Evolutionary conservation across 2,329 filamentous ascomycete genomes (phyloP).

Genomic region (Cladosporium sp.): DNA sequence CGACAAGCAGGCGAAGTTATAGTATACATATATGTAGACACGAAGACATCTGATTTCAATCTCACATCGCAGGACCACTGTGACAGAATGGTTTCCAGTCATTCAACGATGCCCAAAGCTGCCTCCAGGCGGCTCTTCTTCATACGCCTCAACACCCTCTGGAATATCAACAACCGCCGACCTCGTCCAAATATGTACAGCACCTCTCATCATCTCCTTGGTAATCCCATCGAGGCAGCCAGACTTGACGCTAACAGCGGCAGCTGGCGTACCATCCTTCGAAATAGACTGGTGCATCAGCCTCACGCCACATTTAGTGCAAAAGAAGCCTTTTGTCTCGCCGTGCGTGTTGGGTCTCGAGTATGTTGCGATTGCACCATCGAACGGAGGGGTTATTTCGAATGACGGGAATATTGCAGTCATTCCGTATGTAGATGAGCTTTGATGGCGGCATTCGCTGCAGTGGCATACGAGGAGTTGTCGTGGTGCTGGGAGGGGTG

Average conservation of each 20-base stretch:
- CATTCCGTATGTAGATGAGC: constrained; percentile 14
- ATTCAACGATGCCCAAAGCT: background rate
- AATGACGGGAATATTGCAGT: constrained; percentile 14
- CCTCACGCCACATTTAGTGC: constrained; percentile 7
- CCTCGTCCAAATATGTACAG: constrained; percentile 12
- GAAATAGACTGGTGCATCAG: constrained; percentile 10
- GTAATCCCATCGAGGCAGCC: background rate
- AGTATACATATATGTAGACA: background rate
- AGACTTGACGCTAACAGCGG: constrained; percentile 5
- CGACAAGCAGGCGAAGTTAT: constrained; percentile 25
- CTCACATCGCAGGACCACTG: too few relatives aligned
- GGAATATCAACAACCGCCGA: constrained; percentile 11
- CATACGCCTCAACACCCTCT: constrained; percentile 2
- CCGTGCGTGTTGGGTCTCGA: background rate
- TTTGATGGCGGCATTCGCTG: constrained; percentile 15
- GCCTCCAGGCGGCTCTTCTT: constrained; percentile 13
- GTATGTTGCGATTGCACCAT: background rate
- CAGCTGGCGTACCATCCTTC: background rate
- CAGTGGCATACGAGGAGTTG: constrained; percentile 14
- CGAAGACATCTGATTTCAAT: background rate
- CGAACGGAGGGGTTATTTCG: background rate
- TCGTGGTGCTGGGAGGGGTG: background rate
- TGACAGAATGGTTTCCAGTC: background rate
- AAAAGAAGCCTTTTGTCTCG: constrained; percentile 4
- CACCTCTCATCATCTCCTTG: constrained; percentile 11